These are phyloP conservation scores for Musa schizocarpa DNA, from an alignment of 176 grass and related monocot genomes.

Conservation along the genomic window DNA sequence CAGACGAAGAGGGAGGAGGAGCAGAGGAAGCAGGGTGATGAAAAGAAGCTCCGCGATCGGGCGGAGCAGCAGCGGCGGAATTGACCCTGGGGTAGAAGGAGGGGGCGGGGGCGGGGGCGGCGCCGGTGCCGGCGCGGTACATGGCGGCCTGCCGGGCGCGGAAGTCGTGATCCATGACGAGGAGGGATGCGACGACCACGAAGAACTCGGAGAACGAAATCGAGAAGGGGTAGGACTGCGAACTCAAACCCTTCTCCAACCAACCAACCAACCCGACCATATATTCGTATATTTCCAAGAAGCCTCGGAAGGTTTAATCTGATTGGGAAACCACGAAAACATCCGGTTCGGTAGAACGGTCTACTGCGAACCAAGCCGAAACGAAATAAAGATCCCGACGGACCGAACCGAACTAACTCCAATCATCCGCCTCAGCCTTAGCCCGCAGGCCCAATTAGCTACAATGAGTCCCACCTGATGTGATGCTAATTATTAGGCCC, in stretches of 20 bases:
- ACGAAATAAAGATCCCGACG: no score
- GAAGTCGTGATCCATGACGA: background rate
- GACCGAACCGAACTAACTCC: no score
- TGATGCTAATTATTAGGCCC: no score
- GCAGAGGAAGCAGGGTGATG: constrained; percentile 21
- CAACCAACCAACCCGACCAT: no score
- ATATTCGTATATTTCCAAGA: no score
- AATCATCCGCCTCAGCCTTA: no score
- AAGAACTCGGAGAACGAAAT: background rate
- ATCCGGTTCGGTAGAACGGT: no score
- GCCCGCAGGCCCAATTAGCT: no score
- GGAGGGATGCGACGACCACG: background rate
- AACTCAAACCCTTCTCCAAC: background rate
- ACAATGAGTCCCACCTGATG: no score
- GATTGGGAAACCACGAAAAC: no score
- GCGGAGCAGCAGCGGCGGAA: background rate
- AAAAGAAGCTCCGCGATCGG: constrained; percentile 6
- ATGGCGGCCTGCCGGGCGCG: background rate
- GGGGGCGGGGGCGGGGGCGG: background rate
- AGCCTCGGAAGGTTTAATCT: no score
- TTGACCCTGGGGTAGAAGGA: constrained; percentile 22
- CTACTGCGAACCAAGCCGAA: no score
- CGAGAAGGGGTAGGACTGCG: background rate
- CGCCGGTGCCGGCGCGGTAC: background rate
- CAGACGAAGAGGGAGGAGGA: constrained; percentile 14